These are phyloP conservation scores for Plectosphaerella plurivora DNA, from an alignment of 2,329 filamentous ascomycete genomes.

Conservation along the genomic window DNA sequence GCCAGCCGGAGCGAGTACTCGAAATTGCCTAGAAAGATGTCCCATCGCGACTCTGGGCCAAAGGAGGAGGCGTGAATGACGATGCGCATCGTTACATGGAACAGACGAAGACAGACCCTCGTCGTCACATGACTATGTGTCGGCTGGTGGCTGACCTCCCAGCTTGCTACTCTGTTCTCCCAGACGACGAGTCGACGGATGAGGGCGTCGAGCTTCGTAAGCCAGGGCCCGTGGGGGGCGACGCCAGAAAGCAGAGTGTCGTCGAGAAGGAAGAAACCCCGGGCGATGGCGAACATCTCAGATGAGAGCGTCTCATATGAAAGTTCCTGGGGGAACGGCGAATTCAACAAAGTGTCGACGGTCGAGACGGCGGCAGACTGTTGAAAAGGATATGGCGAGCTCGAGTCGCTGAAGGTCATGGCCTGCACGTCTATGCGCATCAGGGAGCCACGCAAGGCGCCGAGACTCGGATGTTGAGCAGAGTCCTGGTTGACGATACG, in stretches of 20 bases:
- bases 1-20: slow-evolving; percentile 18
- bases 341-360: background rate
- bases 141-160: background rate
- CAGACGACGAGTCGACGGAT: slow-evolving; percentile 11
- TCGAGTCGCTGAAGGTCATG: slow-evolving; percentile 26
- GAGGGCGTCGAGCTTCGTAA: slow-evolving; percentile 8
- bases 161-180: slow-evolving; percentile 2
- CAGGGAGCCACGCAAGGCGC: slow-evolving; percentile 13
- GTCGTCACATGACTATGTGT: background rate
- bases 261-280: background rate
- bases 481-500: slow-evolving; percentile 16
- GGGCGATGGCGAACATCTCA: background rate
- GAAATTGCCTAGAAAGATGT: slow-evolving; percentile 20
- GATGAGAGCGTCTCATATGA: background rate
- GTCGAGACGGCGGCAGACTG: background rate
- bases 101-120: slow-evolving; percentile 17
- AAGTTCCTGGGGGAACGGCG: background rate
- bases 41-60: slow-evolving; percentile 22
- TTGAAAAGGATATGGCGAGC: slow-evolving; percentile 22
- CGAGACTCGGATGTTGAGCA: background rate
- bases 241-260: background rate
- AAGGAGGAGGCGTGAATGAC: slow-evolving; percentile 12
- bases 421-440: slow-evolving; percentile 25
- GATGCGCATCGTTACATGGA: slow-evolving; percentile 19
- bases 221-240: slow-evolving; percentile 1